Conservation (phyloP, 495 filamentous ascomycete genomes). For the Emericellopsis terricola region DNA sequence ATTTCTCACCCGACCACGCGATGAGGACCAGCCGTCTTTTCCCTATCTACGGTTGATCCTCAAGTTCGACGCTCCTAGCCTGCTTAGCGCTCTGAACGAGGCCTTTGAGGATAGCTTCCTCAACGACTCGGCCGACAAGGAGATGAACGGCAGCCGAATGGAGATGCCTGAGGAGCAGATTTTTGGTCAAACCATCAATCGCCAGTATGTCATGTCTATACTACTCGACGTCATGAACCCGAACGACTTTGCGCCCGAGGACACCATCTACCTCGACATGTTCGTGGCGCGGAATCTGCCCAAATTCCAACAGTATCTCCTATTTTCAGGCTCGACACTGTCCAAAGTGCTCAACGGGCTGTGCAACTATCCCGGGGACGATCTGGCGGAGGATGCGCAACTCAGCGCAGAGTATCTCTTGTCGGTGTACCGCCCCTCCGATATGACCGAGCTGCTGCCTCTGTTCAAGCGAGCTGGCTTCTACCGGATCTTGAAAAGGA, state of each 20-base stretch:
- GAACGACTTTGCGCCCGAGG: slow-evolving; percentile 49
- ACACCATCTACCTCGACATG: slow-evolving; percentile 93
- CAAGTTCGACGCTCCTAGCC: slow-evolving; percentile 75
- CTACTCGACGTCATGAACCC: slow-evolving; percentile 74
- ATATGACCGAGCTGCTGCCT: slow-evolving; percentile 55
- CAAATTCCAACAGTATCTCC: slow-evolving; percentile 90
- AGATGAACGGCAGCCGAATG: slow-evolving; percentile 26
- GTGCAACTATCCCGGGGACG: slow-evolving; percentile 63
- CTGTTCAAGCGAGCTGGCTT: slow-evolving; percentile 68
- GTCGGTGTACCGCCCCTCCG: slow-evolving; percentile 80
- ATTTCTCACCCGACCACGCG: slow-evolving; percentile 31
- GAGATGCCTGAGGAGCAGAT: slow-evolving; percentile 41
- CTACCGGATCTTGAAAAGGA: slow-evolving; percentile 82
- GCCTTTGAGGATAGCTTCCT: slow-evolving; percentile 92
- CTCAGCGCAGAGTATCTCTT: slow-evolving; percentile 89
- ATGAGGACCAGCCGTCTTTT: slow-evolving; percentile 45
- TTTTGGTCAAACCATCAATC: slow-evolving; percentile 58
- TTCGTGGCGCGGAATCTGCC: slow-evolving; percentile 91
- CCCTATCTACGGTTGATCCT: slow-evolving; percentile 71
- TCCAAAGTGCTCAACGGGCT: slow-evolving; percentile 66
- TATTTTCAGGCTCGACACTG: slow-evolving; percentile 70
- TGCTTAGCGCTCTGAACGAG: slow-evolving; percentile 90
- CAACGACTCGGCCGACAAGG: slow-evolving; percentile 50
- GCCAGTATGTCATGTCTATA: slow-evolving; percentile 81
- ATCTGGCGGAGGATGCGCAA: slow-evolving; percentile 85